phyloP scores from a whole-genome alignment of 23 red algal species.

The Gracilaria vermiculophylla region DNA sequence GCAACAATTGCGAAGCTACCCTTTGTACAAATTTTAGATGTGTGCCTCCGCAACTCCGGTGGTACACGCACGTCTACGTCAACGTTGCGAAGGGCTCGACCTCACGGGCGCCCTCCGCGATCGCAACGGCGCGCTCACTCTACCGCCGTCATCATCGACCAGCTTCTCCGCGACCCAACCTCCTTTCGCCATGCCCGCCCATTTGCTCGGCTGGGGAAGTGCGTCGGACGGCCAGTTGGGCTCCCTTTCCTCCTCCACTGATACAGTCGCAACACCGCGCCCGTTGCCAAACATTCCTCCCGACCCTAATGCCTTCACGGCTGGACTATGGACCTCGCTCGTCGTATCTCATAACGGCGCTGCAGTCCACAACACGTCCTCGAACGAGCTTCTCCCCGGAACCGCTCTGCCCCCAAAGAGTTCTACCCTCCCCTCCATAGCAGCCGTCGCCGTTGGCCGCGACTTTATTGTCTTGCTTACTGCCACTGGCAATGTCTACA shows the following conservation, averaged over 20 bases:
- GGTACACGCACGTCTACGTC: too few species aligned
- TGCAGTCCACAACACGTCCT: conserved; percentile 7
- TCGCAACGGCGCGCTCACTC: not conserved
- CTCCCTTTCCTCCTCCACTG: not conserved
- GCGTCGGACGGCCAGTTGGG: conserved; percentile 58
- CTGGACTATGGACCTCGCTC: conserved; percentile 57
- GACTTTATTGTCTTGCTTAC: conserved; percentile 64
- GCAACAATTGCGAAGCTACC: too few species aligned
- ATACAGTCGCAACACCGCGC: conserved; percentile 25
- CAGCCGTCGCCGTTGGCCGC: conserved; percentile 61
- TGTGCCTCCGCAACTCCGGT: too few species aligned
- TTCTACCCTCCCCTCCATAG: conserved; percentile 28
- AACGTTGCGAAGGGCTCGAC: too few species aligned
- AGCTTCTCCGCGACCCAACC: not conserved
- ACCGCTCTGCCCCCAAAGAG: conserved; percentile 1
- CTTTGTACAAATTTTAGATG: too few species aligned
- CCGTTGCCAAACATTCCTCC: conserved; percentile 19
- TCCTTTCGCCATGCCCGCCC: conserved; percentile 5
- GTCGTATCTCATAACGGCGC: conserved; percentile 59
- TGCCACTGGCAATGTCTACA: conserved; percentile 32
- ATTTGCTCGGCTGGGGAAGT: conserved; percentile 56
- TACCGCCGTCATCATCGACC: not conserved
- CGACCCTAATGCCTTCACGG: conserved; percentile 10
- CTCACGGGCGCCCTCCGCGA: too few species aligned
- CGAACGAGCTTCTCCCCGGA: conserved; percentile 15